These are phyloP conservation scores for Zymoseptoria tritici DNA, from an alignment of 2,329 filamentous ascomycete genomes.

Conservation along the genomic window DNA sequence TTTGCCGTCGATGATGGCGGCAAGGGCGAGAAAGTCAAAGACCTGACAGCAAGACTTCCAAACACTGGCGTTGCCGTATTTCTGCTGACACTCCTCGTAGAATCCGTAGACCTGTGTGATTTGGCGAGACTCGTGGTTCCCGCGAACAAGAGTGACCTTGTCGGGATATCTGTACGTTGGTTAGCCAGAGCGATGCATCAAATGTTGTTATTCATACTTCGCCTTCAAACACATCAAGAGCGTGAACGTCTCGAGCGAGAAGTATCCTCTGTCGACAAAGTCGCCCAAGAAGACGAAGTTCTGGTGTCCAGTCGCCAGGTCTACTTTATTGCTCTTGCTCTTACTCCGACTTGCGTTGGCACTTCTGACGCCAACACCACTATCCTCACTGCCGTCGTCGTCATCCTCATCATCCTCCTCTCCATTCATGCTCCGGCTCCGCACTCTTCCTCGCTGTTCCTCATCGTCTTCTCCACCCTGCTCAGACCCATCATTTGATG, in stretches of 20 bases:
- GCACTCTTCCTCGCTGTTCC: constrained; percentile 30
- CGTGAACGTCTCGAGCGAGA: constrained; percentile 66
- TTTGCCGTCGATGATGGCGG: constrained; percentile 66
- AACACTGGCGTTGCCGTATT: constrained; percentile 69
- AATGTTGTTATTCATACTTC: constrained; percentile 42
- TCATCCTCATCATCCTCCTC: constrained; percentile 44
- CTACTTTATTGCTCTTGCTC: constrained; percentile 24
- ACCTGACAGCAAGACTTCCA: constrained; percentile 76
- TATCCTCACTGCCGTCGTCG: constrained; percentile 40
- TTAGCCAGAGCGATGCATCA: neutral
- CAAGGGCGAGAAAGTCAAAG: constrained; percentile 68
- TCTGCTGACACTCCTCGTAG: constrained; percentile 69
- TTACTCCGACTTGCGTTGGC: constrained; percentile 30
- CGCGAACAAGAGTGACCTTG: constrained; percentile 63
- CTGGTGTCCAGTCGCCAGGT: constrained; percentile 50
- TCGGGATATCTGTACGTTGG: constrained; percentile 53
- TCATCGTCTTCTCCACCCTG: constrained; percentile 39
- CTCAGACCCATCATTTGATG: constrained; percentile 36
- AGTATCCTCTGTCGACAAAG: constrained; percentile 68
- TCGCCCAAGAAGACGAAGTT: constrained; percentile 69
- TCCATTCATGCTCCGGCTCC: constrained; percentile 27
- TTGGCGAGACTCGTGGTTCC: constrained; percentile 69
- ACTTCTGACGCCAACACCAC: constrained; percentile 36
- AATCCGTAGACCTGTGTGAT: constrained; percentile 75
- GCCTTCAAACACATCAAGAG: constrained; percentile 65